phyloP scores from a whole-genome alignment of 208 protist genomes.

The Trypanosoma lewisi region DNA sequence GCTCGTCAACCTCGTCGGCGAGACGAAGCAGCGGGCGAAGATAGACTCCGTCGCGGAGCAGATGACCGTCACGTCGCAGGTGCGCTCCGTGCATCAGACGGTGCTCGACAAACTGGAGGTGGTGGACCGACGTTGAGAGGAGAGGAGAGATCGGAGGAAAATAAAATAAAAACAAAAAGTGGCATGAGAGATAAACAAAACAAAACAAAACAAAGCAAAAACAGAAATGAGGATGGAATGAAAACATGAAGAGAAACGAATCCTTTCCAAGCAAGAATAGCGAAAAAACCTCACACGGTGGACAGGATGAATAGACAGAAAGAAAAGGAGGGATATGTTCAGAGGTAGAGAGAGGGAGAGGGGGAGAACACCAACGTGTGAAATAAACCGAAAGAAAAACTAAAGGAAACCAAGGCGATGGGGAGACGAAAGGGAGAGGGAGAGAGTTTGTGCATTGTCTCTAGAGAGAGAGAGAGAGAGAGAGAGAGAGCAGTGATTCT shows the following conservation, averaged over 20 bases:
- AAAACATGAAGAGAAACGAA: no score
- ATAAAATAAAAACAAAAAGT: neutral
- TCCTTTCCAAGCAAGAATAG: no score
- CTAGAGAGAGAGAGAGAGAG: neutral
- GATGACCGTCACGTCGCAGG: slow-evolving; percentile 77
- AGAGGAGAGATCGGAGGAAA: neutral
- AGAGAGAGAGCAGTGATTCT: neutral
- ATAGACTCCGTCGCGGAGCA: slow-evolving; percentile 89
- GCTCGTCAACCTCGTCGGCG: slow-evolving; percentile 89
- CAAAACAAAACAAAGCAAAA: no score
- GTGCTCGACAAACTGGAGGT: slow-evolving; percentile 80
- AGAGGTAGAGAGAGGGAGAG: slow-evolving; percentile 2
- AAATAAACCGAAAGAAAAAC: neutral
- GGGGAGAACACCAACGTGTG: neutral
- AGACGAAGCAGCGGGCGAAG: slow-evolving; percentile 89
- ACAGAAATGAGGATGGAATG: no score
- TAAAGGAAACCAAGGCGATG: neutral
- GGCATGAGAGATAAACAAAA: no score
- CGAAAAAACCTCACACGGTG: no score
- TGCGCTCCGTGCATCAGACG: slow-evolving; percentile 63
- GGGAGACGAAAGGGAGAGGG: neutral
- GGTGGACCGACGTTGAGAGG: slow-evolving; percentile 23
- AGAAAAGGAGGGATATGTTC: neutral
- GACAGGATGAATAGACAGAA: neutral
- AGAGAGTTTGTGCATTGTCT: neutral